Base-by-base conservation (phyloP, 306 rosid genomes). In the Citrullus mucosospermus region DNA sequence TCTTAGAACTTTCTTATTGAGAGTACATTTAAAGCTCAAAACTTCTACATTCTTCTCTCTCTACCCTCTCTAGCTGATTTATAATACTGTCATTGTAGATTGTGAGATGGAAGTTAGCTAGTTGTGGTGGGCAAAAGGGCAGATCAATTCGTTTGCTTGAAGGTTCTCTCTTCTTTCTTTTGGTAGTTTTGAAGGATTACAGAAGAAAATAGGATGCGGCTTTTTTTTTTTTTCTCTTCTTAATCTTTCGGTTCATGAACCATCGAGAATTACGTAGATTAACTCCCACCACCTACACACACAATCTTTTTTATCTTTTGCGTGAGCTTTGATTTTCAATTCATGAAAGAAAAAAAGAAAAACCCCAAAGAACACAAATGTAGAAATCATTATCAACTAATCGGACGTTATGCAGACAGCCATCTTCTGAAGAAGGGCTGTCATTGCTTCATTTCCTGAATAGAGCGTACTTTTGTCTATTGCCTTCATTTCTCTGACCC, bases 71-170 rank as follows among this genome's bases (percentile, higher is more conserved):
- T 46, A 13, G 54, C 16, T 48, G 54, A 17, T 53, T 53, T 15
- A 16, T 15, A 53, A 16, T 16, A 53, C n/a, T 72, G 43, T 80
- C 78, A 80, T 85, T 87, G 71, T 92, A 91, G 98, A 86, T 84
- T 95, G 85, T 95, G 88, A 86, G 85, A 83, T 79, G 79, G 43
- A 79, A 82, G 81, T 70, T 44, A 78, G 79, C 58, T 32, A 53
- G 63, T 17, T 74, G 78, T 74, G 62, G 63, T 17, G 78, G 62
- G 22, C 50, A 74, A 73, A 30, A 15, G 13, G 28, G 30, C 78
- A 32, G 63, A 74, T 74, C 78, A 74, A 74, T 34, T 53, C 9
- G 44, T 50, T 53, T 16, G 18, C 63, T 51, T 8, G 4, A 74
- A 32, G 78, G 78, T 53, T 17, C 34, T 68, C 22, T 30, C 46